These are phyloP conservation scores for Colletotrichum tropicale DNA, from an alignment of 2,329 filamentous ascomycete species.

Conservation along the genomic window DNA sequence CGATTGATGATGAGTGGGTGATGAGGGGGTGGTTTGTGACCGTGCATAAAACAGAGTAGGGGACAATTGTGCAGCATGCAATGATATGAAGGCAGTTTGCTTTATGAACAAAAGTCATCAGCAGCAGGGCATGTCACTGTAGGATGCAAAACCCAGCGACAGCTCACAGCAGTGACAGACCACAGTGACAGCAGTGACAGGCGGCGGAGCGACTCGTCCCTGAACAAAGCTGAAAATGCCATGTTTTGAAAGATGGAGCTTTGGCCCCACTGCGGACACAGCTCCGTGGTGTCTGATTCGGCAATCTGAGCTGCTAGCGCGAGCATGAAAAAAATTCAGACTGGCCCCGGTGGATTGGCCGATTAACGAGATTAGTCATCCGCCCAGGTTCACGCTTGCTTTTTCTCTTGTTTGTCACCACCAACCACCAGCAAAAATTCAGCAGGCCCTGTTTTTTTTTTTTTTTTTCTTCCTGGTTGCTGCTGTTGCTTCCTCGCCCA, in stretches of 20 bases:
- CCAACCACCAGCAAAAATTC: conserved; percentile 12
- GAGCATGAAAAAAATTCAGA: conserved; percentile 9
- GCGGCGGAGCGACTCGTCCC: background rate
- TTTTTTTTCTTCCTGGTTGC: background rate
- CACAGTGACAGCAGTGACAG: background rate
- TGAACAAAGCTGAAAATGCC: background rate
- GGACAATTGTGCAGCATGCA: background rate
- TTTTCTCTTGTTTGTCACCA: conserved; percentile 15
- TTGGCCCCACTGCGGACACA: background rate
- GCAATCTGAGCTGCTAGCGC: background rate
- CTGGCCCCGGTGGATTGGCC: conserved; percentile 1
- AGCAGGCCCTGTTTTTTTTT: background rate
- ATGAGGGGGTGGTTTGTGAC: background rate
- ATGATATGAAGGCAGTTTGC: background rate
- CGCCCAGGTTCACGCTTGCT: background rate
- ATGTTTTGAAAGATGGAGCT: background rate
- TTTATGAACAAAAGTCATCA: background rate
- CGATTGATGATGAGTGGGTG: background rate
- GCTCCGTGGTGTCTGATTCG: background rate
- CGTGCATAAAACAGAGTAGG: background rate
- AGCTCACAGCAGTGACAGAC: background rate
- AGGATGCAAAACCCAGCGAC: background rate
- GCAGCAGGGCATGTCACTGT: background rate
- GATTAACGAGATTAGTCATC: conserved; percentile 11
- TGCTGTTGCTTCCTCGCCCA: background rate